phyloP scores from a whole-genome alignment of 179 eudicot genomes.

The Beta lomatogona region DNA sequence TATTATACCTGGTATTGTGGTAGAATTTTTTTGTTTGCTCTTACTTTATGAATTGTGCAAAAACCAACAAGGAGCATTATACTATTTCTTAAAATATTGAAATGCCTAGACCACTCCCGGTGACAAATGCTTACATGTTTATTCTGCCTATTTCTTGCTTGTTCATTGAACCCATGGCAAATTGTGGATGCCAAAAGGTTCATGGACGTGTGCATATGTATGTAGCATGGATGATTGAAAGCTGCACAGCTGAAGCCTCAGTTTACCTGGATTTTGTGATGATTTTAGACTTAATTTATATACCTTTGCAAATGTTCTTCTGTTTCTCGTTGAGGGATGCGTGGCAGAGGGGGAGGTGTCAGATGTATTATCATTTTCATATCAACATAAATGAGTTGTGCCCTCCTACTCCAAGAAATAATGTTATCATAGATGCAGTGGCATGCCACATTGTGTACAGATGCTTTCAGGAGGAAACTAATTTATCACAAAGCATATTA shows the following conservation, averaged over 20 bases:
- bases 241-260: neutral
- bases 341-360: neutral
- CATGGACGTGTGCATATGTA: neutral
- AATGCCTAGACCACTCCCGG: too few species aligned
- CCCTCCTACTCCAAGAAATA: neutral
- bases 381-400: neutral
- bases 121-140: too few species aligned
- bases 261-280: neutral
- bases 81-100: neutral
- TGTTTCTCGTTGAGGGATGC: neutral
- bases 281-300: neutral
- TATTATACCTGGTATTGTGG: neutral
- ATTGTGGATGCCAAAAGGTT: neutral
- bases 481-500: neutral
- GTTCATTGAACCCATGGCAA: neutral
- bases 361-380: neutral
- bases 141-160: too few species aligned
- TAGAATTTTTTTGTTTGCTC: neutral
- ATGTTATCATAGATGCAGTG: neutral
- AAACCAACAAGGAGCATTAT: neutral
- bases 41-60: neutral
- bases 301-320: neutral
- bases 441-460: slow-evolving; percentile 9
- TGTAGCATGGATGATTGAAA: slow-evolving; percentile 4
- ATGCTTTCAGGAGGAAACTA: neutral